phyloP scores from a whole-genome alignment of 441 rosid species.

The Aquilaria agallochum region DNA sequence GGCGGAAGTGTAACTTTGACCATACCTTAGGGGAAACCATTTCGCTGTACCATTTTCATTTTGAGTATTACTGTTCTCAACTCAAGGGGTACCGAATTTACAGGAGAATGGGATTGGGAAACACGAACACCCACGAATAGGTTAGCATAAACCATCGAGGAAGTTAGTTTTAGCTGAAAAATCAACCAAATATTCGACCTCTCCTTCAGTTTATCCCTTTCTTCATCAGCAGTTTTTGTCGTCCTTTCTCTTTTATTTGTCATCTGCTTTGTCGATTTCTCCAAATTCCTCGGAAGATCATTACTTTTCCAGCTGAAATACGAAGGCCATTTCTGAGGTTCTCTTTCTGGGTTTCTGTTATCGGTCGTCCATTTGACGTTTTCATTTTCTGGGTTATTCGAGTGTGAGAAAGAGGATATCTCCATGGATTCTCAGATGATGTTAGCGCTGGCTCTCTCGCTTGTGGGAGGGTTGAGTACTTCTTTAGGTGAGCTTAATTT shows the following conservation, averaged over 20 bases:
- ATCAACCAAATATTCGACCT: conserved; percentile 15
- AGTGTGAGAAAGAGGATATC: neutral
- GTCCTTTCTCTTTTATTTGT: conserved; percentile 13
- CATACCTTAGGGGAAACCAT: no score
- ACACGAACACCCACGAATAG: neutral
- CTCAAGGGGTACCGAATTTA: no score
- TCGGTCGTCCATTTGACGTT: neutral
- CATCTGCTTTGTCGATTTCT: neutral
- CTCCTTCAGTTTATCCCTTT: conserved; percentile 21
- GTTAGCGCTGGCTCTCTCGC: conserved; percentile 84
- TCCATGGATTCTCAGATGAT: conserved; percentile 83
- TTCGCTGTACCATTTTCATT: no score
- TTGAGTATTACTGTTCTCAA: no score
- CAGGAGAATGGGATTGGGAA: no score
- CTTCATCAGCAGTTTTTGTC: conserved; percentile 31
- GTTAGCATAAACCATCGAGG: conserved; percentile 10
- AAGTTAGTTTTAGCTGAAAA: neutral
- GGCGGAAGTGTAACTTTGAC: no score
- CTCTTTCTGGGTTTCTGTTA: no score
- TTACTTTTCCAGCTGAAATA: neutral
- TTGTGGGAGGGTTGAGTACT: conserved; percentile 90
- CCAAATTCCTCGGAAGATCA: neutral
- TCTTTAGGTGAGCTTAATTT: conserved; percentile 56
- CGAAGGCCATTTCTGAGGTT: neutral
- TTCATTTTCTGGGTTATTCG: conserved; percentile 6